phyloP scores from a whole-genome alignment of 23 red algal genomes.

The Agarophyton chilense region DNA sequence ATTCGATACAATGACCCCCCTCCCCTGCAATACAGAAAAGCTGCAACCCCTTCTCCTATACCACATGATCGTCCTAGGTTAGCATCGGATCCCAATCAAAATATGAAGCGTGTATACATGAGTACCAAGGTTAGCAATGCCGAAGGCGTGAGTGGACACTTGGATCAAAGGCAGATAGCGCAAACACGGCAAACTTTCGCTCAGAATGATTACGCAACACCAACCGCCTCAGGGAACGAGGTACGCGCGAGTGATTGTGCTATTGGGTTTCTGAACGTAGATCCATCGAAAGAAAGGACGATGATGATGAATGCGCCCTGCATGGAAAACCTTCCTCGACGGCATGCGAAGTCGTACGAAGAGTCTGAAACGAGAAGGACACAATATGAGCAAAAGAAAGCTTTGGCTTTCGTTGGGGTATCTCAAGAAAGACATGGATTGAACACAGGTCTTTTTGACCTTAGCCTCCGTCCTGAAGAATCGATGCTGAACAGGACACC shows the following conservation, averaged over 20 bases:
- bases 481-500: not conserved
- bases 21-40: not conserved
- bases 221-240: not conserved
- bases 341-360: not conserved
- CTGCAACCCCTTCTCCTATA: not conserved
- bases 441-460: not conserved
- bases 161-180: not conserved
- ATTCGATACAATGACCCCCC: slow-evolving; percentile 2
- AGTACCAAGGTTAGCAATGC: not conserved
- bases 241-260: not conserved
- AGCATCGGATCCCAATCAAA: not conserved
- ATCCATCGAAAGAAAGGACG: not conserved
- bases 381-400: slow-evolving; percentile 10
- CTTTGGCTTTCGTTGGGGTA: not conserved
- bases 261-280: not conserved
- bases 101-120: not conserved
- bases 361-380: slow-evolving; percentile 2
- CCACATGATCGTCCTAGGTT: not conserved
- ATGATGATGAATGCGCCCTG: not conserved
- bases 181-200: not conserved
- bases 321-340: not conserved
- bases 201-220: not conserved
- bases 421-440: not conserved
- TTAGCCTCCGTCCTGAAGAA: not conserved
- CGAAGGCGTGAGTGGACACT: not conserved